Conservation (phyloP, 257 asterid species). For the Solanum ahanhuiri region DNA sequence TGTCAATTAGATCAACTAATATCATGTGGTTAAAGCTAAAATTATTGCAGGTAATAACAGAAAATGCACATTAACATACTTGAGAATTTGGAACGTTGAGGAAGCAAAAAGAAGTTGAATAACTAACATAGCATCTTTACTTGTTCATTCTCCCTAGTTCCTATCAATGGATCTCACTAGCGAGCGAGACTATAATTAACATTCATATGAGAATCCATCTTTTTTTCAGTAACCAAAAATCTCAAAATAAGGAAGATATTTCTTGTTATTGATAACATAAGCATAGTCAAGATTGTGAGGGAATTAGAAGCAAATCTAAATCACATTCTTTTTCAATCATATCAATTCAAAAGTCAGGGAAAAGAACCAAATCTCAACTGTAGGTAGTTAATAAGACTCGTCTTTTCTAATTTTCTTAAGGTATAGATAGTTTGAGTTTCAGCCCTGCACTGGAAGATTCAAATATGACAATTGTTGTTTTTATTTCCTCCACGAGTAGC, state of each 20-base stretch:
- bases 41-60: not conserved
- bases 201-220: not conserved
- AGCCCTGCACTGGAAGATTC: not conserved
- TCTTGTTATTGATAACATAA: not conserved
- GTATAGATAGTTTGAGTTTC: not conserved
- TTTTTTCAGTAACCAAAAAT: not conserved
- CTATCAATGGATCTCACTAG: not conserved
- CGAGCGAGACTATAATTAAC: not conserved
- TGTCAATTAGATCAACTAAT: not conserved
- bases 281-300: not conserved
- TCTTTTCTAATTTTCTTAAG: not conserved
- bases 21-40: not conserved
- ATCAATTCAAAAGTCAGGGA: not conserved
- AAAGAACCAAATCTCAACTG: not conserved
- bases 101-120: not conserved
- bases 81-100: not conserved
- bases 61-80: not conserved
- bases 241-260: not conserved
- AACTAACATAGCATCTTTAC: not conserved
- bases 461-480: constrained; percentile 15
- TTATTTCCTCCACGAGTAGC: constrained; percentile 3
- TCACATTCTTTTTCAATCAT: not conserved
- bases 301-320: not conserved
- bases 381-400: not conserved
- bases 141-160: not conserved